Evolutionary conservation across 768 basidiomycete genomes (phyloP).

Genomic region (Boletus vinaceobasis): DNA sequence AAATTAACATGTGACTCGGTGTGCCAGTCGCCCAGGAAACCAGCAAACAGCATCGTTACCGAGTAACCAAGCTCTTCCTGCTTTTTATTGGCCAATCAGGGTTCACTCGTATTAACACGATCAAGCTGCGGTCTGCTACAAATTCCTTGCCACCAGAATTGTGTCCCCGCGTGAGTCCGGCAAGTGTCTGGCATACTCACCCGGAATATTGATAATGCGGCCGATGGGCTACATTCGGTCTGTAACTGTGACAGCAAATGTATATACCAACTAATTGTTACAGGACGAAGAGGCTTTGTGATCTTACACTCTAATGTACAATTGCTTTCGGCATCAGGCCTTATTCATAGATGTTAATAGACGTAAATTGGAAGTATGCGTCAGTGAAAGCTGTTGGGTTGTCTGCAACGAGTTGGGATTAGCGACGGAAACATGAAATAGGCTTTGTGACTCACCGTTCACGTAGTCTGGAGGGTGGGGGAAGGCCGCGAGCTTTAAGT

Average conservation of each 20-base stretch:
- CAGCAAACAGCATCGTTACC: not conserved
- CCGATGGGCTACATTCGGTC: not conserved
- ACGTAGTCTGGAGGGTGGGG: slow-evolving; percentile 22
- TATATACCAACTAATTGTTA: not conserved
- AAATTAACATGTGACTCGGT: not conserved
- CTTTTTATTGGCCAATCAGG: no score
- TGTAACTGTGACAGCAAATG: not conserved
- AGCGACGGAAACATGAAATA: not conserved
- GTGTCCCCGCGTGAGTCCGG: not conserved
- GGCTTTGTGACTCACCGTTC: slow-evolving; percentile 14
- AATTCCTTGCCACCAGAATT: not conserved
- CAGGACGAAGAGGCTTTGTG: not conserved
- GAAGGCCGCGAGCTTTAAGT: not conserved
- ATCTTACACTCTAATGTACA: not conserved
- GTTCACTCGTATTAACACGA: not conserved
- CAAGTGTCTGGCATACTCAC: no score
- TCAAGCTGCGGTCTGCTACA: not conserved
- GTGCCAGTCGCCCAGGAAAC: not conserved
- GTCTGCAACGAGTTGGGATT: slow-evolving; percentile 11
- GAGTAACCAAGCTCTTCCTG: no score
- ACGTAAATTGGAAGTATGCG: slow-evolving; percentile 42
- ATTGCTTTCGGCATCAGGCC: not conserved
- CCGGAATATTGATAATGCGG: not conserved
- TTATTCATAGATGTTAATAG: slow-evolving; percentile 37
- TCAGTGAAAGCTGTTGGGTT: slow-evolving; percentile 40